phyloP scores from a whole-genome alignment of 306 rosid species.

The Heteromeles arbutifolia region DNA sequence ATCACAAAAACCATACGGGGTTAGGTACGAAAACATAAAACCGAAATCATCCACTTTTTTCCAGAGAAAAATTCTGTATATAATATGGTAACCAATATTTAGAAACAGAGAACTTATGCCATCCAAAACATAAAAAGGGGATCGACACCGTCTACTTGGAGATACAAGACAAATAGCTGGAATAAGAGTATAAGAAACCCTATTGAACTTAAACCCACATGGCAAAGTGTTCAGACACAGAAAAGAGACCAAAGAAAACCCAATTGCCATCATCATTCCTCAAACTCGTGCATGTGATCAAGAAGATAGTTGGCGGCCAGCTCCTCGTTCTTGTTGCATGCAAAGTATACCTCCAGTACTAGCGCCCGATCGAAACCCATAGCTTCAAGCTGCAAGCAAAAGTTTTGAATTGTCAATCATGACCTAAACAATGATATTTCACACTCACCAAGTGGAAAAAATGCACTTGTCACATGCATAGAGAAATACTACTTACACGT shows the following conservation, averaged over 20 bases:
- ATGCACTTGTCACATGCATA: background rate
- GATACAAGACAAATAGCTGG: background rate
- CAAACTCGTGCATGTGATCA: constrained; percentile 74
- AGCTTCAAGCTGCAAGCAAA: constrained; percentile 54
- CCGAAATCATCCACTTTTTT: background rate
- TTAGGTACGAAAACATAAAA: background rate
- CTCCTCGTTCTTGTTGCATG: constrained; percentile 79
- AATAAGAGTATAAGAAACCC: constrained; percentile 21
- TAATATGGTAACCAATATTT: constrained; percentile 7
- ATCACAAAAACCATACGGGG: background rate
- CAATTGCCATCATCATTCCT: constrained; percentile 29
- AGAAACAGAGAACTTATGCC: constrained; percentile 6
- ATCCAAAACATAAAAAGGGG: constrained; percentile 16
- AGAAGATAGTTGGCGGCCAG: constrained; percentile 78
- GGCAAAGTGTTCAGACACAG: constrained; percentile 6
- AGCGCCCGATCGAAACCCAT: constrained; percentile 76
- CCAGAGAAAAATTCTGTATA: background rate
- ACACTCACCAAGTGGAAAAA: background rate
- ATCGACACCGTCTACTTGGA: background rate
- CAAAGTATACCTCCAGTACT: constrained; percentile 73
- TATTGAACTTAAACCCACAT: constrained; percentile 18
- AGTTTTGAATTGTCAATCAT: background rate
- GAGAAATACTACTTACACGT: constrained; percentile 22
- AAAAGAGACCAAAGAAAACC: background rate
- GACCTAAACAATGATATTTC: background rate